Evolutionary conservation across 768 basidiomycete genomes (phyloP), one percentile per base, ranked within the genome.

Genomic region (Leccinum imitatum): DNA sequence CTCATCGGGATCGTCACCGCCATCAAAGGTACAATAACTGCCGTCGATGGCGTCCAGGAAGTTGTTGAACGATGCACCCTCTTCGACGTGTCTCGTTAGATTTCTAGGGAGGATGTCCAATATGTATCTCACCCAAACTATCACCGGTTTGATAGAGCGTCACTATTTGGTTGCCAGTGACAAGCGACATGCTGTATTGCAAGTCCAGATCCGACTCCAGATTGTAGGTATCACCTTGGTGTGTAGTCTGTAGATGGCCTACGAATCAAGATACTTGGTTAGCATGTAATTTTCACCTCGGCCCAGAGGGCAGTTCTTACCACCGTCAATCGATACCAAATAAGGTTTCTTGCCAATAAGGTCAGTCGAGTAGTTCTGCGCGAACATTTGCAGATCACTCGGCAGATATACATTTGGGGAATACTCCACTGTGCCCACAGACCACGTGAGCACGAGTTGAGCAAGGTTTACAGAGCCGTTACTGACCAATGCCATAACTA

Each of bases 31-130:
- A 59, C 77, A 78, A 59, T 71, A 77, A 1, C 64, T 65, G 15
- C 63, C 77, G 50, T 78, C 77, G 35, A 77, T 56, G 15, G 75
- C 76, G 7, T 77, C 76, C n/a, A 77, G 72, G 64, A 73, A 71
- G 54, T 76, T 75, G 56, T 75, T 75, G 62, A 76, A 75, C 6
- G 74, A 77, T 50, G 67, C 71, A 54, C 67, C 70, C 74, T 27
- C 6, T 30, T n/a, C 19, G 30, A 21, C 21, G 47, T 21, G 33
- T 44, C 19, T 14, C 41, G 9, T 63, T 15, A 63, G 31, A 25
- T 15, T 5, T 13, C 55, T 15, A 17, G 17, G 9, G 19, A 25
- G 11, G 11, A 19, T 9, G 10, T 1, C 11, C 23, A n/a, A 14
- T 48, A 10, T 5, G 19, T 33, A 33, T 57, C 63, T 2, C 50